A percentile compares a stretch with the other conserved stretches of the same genome.
These are phyloP conservation scores for Neurospora sp. DNA, from an alignment of 495 filamentous ascomycete species.

Conservation along the genomic window DNA sequence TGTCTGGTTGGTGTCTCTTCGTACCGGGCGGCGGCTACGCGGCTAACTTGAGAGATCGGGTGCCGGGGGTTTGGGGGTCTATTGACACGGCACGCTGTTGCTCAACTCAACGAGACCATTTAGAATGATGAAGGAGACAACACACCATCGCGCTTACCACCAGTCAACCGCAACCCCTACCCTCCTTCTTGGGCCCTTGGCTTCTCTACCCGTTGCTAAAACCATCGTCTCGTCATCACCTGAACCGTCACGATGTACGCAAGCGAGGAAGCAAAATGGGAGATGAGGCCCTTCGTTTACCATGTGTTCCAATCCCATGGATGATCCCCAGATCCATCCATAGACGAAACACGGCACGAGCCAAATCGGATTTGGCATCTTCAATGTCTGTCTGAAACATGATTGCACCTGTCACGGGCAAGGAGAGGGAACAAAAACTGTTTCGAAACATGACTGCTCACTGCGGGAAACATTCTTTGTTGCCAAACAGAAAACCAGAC, in stretches of 20 bases:
- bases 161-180: neutral
- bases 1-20: neutral
- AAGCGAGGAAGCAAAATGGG: neutral
- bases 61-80: neutral
- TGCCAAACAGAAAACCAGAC: neutral
- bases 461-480: neutral
- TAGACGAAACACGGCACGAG: neutral
- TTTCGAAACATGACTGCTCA: neutral
- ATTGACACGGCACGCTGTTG: neutral
- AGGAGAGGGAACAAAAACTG: no score
- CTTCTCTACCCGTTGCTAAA: neutral
- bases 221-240: neutral
- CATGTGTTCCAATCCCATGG: neutral
- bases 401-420: neutral
- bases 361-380: neutral
- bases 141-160: neutral
- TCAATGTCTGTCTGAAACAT: neutral
- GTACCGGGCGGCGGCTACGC: neutral
- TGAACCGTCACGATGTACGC: neutral
- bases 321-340: neutral
- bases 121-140: neutral
- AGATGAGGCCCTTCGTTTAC: neutral
- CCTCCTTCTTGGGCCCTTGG: neutral
- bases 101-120: neutral
- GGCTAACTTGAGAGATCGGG: neutral